Percentiles rank a stretch among this genome's conserved stretches.
phyloP scores from a whole-genome alignment of 1,139 yeast species.

The Saccharomycopsis hybrid region DNA sequence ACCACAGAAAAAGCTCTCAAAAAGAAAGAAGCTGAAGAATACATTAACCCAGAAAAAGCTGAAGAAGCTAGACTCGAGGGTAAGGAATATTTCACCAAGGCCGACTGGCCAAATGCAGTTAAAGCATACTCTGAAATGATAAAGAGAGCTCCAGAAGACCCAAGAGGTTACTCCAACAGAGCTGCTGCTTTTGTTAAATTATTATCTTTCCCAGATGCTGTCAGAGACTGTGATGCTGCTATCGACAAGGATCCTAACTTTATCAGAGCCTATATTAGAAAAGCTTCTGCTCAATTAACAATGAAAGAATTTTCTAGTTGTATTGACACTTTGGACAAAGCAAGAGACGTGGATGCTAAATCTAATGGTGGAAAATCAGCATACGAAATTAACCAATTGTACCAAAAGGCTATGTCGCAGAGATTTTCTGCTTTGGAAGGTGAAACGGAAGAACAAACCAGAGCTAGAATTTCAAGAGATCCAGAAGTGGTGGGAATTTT shows the following conservation, averaged over 20 bases:
- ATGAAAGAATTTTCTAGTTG: constrained; percentile 82
- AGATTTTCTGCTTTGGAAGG: constrained; percentile 77
- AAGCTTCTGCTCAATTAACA: constrained; percentile 90
- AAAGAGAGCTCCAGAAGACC: constrained; percentile 93
- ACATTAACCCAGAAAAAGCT: constrained; percentile 85
- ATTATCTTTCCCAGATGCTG: constrained; percentile 96
- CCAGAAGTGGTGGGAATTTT: constrained; percentile 89
- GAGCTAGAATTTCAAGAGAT: constrained; percentile 77
- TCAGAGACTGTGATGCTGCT: constrained; percentile 86
- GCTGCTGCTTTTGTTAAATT: constrained; percentile 95
- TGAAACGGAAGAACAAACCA: constrained; percentile 92
- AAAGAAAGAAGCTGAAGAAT: constrained; percentile 66
- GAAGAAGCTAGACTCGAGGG: constrained; percentile 94
- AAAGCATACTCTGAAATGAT: constrained; percentile 93
- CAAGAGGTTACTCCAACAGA: constrained; percentile 95
- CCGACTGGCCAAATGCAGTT: constrained; percentile 97
- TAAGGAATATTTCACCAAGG: constrained; percentile 79
- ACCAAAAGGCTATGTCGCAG: constrained; percentile 70
- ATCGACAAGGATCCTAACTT: constrained; percentile 82
- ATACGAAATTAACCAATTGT: constrained; percentile 77
- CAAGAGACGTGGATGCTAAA: constrained; percentile 68
- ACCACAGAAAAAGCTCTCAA: constrained; percentile 81
- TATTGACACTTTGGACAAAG: constrained; percentile 73
- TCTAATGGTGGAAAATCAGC: constrained; percentile 52
- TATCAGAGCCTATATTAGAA: constrained; percentile 92